Evolutionary conservation across 2,329 filamentous ascomycete species (phyloP).

Genomic region (Polychaeton citri): DNA sequence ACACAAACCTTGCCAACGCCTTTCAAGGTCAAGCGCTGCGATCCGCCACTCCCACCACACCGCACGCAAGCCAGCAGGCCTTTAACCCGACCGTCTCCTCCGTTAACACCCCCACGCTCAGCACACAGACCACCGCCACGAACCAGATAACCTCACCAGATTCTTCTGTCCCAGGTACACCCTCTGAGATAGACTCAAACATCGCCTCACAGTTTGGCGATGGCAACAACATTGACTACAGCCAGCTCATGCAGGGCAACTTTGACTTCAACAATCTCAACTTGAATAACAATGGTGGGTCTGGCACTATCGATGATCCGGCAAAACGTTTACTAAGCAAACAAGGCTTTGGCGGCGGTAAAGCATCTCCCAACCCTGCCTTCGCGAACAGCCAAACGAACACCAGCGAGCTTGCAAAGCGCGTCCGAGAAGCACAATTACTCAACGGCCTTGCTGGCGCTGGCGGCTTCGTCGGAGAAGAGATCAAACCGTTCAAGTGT

Average conservation of each 20-base stretch:
- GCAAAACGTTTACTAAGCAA: constrained; percentile 82
- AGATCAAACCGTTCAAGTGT: constrained; percentile 95
- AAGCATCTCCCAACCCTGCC: constrained; percentile 41
- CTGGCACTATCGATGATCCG: constrained; percentile 67
- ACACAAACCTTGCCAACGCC: constrained; percentile 64
- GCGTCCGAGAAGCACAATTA: constrained; percentile 51
- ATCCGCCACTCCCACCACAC: constrained; percentile 75
- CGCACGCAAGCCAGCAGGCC: constrained; percentile 49
- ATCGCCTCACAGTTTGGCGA: constrained; percentile 18
- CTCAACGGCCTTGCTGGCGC: constrained; percentile 39
- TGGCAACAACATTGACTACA: constrained; percentile 23
- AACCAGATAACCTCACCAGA: constrained; percentile 49
- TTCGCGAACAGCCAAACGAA: constrained; percentile 47
- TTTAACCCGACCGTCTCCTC: constrained; percentile 95
- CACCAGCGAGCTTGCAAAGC: constrained; percentile 53
- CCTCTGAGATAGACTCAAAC: constrained; percentile 52
- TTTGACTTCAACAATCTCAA: constrained; percentile 29
- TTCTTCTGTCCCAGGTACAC: constrained; percentile 56
- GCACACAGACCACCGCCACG: constrained; percentile 53
- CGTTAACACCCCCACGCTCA: constrained; percentile 86
- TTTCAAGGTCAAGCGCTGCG: constrained; percentile 59
- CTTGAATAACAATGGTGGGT: constrained; percentile 39
- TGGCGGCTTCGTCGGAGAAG: constrained; percentile 51
- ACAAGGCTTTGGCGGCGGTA: constrained; percentile 49
- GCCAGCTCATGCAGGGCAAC: constrained; percentile 25